A percentile compares a stretch with the other conserved stretches of the same genome.
These are phyloP conservation scores for Colletotrichum costaricense DNA, from an alignment of 2,329 filamentous ascomycete species.

Conservation along the genomic window DNA sequence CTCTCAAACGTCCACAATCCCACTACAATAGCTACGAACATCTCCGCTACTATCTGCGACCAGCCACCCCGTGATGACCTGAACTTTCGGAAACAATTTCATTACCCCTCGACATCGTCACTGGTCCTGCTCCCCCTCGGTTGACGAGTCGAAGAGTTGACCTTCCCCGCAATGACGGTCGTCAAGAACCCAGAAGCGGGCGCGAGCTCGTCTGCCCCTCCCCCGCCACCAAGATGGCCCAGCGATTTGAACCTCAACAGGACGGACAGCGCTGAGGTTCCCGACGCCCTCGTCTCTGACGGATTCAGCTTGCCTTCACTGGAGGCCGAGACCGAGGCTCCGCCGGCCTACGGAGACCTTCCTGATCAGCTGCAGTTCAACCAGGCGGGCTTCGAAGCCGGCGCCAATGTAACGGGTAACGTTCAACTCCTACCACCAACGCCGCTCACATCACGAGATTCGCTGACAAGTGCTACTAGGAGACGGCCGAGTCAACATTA, in stretches of 20 bases:
- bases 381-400: slow-evolving; percentile 72
- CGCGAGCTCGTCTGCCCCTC: slow-evolving; percentile 29
- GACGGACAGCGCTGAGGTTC: slow-evolving; percentile 39
- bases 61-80: slow-evolving; percentile 11
- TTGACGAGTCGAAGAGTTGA: background rate
- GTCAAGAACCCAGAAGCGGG: slow-evolving; percentile 23
- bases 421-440: background rate
- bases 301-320: slow-evolving; percentile 55
- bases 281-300: slow-evolving; percentile 49
- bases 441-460: slow-evolving; percentile 31
- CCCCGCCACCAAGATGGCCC: slow-evolving; percentile 9
- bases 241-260: slow-evolving; percentile 23
- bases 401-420: slow-evolving; percentile 67
- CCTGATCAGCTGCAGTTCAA: slow-evolving; percentile 68
- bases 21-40: background rate
- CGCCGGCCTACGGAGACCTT: slow-evolving; percentile 69
- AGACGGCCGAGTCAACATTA: slow-evolving; percentile 84
- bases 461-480: slow-evolving; percentile 52
- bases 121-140: background rate
- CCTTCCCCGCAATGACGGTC: slow-evolving; percentile 29
- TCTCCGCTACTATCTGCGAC: background rate
- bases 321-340: slow-evolving; percentile 54
- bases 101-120: background rate
- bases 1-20: background rate
- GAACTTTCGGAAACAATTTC: background rate